A percentile compares a stretch with the other conserved stretches of the same genome.
phyloP scores from a whole-genome alignment of 139 green algal species.

The Micromonas commoda region DNA sequence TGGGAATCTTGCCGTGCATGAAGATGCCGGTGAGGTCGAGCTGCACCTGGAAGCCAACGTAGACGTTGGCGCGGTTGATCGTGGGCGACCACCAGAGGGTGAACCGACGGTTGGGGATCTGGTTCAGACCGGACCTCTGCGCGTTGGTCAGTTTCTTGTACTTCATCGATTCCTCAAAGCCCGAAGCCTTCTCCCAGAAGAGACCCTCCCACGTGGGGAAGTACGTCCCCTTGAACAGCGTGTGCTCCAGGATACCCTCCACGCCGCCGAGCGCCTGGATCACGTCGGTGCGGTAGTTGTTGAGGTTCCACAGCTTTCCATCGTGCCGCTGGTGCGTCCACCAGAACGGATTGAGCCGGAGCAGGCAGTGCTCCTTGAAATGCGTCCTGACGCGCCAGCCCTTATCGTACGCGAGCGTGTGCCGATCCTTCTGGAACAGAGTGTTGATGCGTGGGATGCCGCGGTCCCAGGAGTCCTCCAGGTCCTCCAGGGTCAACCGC shows the following conservation, averaged over 20 bases:
- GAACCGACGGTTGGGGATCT: constrained; percentile 99
- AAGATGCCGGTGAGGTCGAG: constrained; percentile 99
- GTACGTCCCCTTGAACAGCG: constrained; percentile 93
- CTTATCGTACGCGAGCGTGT: constrained; percentile 98
- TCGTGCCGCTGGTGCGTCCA: constrained; percentile 99
- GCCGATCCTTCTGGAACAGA: constrained; percentile 97
- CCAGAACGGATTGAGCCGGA: constrained; percentile 21
- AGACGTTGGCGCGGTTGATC: constrained; percentile 99
- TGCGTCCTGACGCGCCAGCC: constrained; percentile 94
- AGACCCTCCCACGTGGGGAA: constrained; percentile 99
- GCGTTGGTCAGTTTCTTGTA: constrained; percentile 99
- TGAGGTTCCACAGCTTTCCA: constrained; percentile 99
- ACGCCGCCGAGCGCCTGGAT: constrained; percentile 97
- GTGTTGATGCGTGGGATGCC: constrained; percentile 99
- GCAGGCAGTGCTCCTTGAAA: constrained; percentile 92
- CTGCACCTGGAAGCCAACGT: constrained; percentile 99
- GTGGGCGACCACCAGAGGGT: constrained; percentile 99
- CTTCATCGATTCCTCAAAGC: constrained; percentile 91
- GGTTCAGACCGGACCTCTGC: constrained; percentile 92
- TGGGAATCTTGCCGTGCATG: constrained; percentile 99
- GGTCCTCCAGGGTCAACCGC: constrained; percentile 50
- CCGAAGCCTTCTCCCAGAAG: constrained; percentile 97
- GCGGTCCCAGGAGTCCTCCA: constrained; percentile 91
- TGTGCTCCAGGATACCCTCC: constrained; percentile 99
- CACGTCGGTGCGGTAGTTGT: constrained; percentile 97